Conservation (phyloP, 2,329 filamentous ascomycete genomes). For the Ophiostoma tasmaniense region DNA sequence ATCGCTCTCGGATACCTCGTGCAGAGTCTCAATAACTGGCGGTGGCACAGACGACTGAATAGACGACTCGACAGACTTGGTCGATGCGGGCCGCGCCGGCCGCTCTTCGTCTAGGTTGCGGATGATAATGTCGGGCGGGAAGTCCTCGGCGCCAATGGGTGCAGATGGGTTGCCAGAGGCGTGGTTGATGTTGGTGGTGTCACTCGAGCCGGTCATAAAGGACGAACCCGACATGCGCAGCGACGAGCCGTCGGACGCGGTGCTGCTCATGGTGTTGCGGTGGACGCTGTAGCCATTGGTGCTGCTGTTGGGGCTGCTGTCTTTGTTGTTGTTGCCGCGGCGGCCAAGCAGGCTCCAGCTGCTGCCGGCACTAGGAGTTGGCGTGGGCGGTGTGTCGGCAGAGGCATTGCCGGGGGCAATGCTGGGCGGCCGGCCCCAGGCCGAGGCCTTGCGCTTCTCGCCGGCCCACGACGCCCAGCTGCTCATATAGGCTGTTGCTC, state of each 20-base stretch:
- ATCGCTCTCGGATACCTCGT: background rate
- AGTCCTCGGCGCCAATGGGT: slow-evolving; percentile 12
- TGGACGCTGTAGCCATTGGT: slow-evolving; percentile 9
- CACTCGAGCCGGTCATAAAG: slow-evolving; percentile 16
- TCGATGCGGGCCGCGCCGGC: background rate
- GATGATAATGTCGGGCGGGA: slow-evolving; percentile 15
- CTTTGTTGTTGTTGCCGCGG: slow-evolving; percentile 9
- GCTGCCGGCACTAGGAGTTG: slow-evolving; percentile 6
- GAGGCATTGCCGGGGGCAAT: slow-evolving; percentile 4
- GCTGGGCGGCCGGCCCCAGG: slow-evolving; percentile 26
- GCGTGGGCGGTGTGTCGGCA: background rate
- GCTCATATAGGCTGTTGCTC: slow-evolving; percentile 56
- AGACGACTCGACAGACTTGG: background rate
- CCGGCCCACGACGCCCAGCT: slow-evolving; percentile 64
- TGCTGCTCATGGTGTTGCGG: slow-evolving; percentile 24
- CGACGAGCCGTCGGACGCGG: slow-evolving; percentile 19
- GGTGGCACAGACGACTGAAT: background rate
- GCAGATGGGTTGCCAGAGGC: background rate
- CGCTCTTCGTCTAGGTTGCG: slow-evolving; percentile 20
- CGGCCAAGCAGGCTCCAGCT: slow-evolving; percentile 16
- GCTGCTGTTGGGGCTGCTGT: background rate
- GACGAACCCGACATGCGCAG: slow-evolving; percentile 21
- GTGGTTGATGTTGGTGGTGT: slow-evolving; percentile 12
- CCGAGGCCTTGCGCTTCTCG: slow-evolving; percentile 62
- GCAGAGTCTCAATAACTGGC: background rate